Evolutionary conservation across 768 basidiomycete species (phyloP), one percentile per base, ranked within the genome.

Genomic region (Royoungia palumana): DNA sequence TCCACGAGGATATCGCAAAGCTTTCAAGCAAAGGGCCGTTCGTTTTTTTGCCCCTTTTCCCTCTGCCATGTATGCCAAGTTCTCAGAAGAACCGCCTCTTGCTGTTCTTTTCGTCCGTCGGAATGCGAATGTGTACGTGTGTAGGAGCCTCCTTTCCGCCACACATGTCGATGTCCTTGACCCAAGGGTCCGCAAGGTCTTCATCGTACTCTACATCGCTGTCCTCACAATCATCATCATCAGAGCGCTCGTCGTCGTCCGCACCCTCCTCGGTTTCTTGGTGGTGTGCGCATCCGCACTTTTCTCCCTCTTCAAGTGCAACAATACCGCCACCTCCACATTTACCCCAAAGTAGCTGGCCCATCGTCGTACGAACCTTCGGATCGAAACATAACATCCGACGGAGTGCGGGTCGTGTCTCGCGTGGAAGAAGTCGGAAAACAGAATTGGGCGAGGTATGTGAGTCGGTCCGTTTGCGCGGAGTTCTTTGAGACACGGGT

Each of bases 351-450:
- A 98, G 76, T 41, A 99, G 70, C 65, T 97, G 93, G 11, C 91
- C 88, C 48, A 99, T 79, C 24, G 96, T 97, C 65, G 93, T 95
- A 35, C 96, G 84, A 41, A 85, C 81, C 16, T 78, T 73, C 4
- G 95, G 90, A 62, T 98, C 95, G 41, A 97, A 81, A 58, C 82
- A 85, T 58, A 99, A 75, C 96, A 99, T 99, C 46, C 94, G 81
- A 50, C 92, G 87, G 51, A 99, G 77, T 13, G 89, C 91, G 7
- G 85, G 78, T 35, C 96, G 81, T 13, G 92, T 83, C 71, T 99
- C 95, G 46, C 96, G 85, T 2, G 96, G 96, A 20, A 99, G 78
- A 10, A 98, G 76, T 17, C 95, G 83, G 77, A 99, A 98, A 62
- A 99, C 96, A 8, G 92, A 94, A 66, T 98, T 95, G 22, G 65